Conservation (phyloP, 306 rosid genomes). For the Neltuma alba region DNA sequence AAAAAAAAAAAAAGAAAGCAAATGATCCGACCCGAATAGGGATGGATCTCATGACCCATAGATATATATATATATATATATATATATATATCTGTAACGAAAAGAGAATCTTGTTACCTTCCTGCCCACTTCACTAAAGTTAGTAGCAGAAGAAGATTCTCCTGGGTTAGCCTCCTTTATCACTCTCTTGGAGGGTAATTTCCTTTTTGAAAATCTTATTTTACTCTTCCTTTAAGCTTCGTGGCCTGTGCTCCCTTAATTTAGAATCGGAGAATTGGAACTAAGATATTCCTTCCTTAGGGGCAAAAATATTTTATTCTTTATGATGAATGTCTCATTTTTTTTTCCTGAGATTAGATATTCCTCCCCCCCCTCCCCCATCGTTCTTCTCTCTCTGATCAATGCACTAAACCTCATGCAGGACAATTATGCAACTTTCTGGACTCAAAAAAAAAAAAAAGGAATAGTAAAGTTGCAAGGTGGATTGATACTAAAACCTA, state of each 20-base stretch:
- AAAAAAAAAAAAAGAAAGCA: not conserved
- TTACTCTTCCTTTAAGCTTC: slow-evolving; percentile 61
- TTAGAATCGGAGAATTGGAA: slow-evolving; percentile 92
- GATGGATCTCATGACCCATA: slow-evolving; percentile 38
- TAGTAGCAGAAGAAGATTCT: slow-evolving; percentile 83
- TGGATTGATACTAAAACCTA: slow-evolving; percentile 76
- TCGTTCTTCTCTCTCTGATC: slow-evolving; percentile 40
- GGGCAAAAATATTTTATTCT: slow-evolving; percentile 64
- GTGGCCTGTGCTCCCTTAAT: slow-evolving; percentile 80
- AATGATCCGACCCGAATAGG: slow-evolving; percentile 33
- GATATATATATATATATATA: too few species aligned
- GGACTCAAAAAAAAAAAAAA: slow-evolving; percentile 53
- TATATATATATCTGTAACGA: not conserved
- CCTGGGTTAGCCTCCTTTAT: slow-evolving; percentile 57
- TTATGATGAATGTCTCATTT: slow-evolving; percentile 65
- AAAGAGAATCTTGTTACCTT: slow-evolving; percentile 97
- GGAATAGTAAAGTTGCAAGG: slow-evolving; percentile 42
- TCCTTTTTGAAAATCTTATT: not conserved
- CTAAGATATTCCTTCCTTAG: slow-evolving; percentile 92
- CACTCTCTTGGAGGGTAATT: slow-evolving; percentile 52
- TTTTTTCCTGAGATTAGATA: slow-evolving; percentile 59
- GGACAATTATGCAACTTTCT: slow-evolving; percentile 75
- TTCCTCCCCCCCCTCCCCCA: slow-evolving; percentile 51
- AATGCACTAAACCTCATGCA: slow-evolving; percentile 70
- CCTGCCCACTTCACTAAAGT: slow-evolving; percentile 93